Evolutionary conservation across 2,329 filamentous ascomycete species (phyloP), one percentile per base, ranked within the genome.

Genomic region (Beauveria brongniartii): DNA sequence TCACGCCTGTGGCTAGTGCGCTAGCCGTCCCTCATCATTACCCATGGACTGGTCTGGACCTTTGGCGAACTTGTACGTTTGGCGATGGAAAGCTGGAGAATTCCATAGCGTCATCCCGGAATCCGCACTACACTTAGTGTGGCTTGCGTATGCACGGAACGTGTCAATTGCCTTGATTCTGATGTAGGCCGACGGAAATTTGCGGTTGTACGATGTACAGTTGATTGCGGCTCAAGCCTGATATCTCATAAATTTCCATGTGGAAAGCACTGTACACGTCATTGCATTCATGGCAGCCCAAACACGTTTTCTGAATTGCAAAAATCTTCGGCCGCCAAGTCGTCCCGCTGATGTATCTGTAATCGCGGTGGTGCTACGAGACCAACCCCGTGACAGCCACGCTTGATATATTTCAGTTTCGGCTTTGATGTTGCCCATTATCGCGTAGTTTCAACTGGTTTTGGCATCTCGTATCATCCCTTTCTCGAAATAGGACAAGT

Each of bases 1-100:
- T 55, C 53, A 37, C 28, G 20, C 18, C 46, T 52, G 56, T 52
- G 56, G 56, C 56, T 59, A 34, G 47, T 59, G 47, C 47, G 14
- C 12, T 44, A 26, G 44, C 10, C 9, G 8, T 43, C 24, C 26
- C 37, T 16, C 53, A 55, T 18, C 14, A 26, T 44, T 2, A 22
- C 22, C 26, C 12, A 44, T 59, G n/a, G 56, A 59, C 34, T 26
- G 56, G 28, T 59, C 56, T 59, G 18, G 56, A 59, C 34, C 4
- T 10, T 34, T 8, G 6, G n/a, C 20, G 46, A 18, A 24, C 12
- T 20, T 57, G 18, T 20, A 8, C 48, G 1, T 22, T 26, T n/a
- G 20, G 22, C n/a, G 43, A 18, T 52, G 30, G 47, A 59, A 59
- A 51, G 47, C 12, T 2, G 44, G 24, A 43, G 55, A 59, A 44